Base-by-base conservation (phyloP, 176 grass and related monocot genomes). In the Otatea glauca region DNA sequence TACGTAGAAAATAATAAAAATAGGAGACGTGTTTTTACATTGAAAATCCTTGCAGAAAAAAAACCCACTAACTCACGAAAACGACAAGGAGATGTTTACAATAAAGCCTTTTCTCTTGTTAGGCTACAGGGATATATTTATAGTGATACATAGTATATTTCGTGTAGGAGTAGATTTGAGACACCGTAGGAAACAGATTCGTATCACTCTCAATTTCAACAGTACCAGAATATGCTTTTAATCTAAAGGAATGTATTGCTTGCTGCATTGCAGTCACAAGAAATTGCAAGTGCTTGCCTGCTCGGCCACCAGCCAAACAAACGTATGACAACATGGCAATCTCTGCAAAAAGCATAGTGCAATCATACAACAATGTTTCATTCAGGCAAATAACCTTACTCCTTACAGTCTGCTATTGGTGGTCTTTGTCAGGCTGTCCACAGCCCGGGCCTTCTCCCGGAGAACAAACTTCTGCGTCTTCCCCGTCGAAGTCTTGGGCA, bases 401-500 rank as follows among this genome's bases (percentile, higher is more conserved):
- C 11, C 34, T 54, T 50, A 89, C 34, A 86, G 11, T 58, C 72
- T 90, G 78, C 77, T 86, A 20, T 10, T 18, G 37, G 2, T 0
- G 45, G 72, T 17, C 45, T 77, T 86, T 9, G 78, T 86, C 3
- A 89, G 58, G 79, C 88, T 86, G 48, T 83, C 88, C 83, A 92
- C 84, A 0, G 83, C 77, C n/a, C 61, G 68, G n/a, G 88, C 81
- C 42, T 87, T 92, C 5, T 90, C 88, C 25, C 88, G 85, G 27
- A 90, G 85, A 17, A 85, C 18, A 10, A 54, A 89, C 66, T 93
- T 88, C 25, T 85, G 81, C 9, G 73, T 90, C 82, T 93, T 93
- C 50, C 91, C 91, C 0, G 88, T 93, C 0, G 88, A 85, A 9
- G 91, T 90, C 41, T 87, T 81, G 12, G 91, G 91, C 43, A 93